phyloP scores from a whole-genome alignment of 2,329 filamentous ascomycete species.

The Orbilia javanica region DNA sequence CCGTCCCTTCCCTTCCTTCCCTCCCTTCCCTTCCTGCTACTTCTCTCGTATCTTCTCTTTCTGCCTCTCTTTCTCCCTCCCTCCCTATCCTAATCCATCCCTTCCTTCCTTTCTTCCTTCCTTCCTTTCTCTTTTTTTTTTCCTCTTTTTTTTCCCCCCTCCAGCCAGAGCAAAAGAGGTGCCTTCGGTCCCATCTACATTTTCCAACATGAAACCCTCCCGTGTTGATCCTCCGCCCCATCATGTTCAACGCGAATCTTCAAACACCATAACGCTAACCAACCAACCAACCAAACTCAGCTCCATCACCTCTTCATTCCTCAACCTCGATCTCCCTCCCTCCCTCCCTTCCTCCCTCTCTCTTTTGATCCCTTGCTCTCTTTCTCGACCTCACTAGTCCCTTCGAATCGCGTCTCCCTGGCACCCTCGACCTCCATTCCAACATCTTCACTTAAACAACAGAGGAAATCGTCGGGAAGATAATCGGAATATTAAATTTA shows the following conservation, averaged over 20 bases:
- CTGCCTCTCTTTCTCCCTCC: no score
- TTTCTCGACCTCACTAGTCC: background rate
- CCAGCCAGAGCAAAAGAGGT: background rate
- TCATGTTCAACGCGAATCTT: background rate
- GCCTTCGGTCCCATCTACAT: background rate
- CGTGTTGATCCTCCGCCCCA: conserved; percentile 10
- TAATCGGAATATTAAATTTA: background rate
- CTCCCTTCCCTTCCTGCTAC: no score
- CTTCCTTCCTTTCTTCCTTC: background rate
- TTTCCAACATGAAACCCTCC: conserved; percentile 14
- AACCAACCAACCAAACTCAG: background rate
- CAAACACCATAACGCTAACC: conserved; percentile 16
- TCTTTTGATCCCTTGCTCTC: no score
- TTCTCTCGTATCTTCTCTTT: no score
- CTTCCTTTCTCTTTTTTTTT: background rate
- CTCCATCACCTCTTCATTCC: background rate
- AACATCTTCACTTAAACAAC: background rate
- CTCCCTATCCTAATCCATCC: no score
- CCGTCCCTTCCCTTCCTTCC: no score
- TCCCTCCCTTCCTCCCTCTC: no score
- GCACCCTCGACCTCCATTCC: background rate
- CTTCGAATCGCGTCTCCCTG: background rate
- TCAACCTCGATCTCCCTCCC: background rate
- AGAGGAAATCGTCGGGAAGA: background rate
- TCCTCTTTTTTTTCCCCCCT: background rate